Base-by-base conservation (phyloP, 73 alveolate genomes). In the Blepharisma stoltei region DNA sequence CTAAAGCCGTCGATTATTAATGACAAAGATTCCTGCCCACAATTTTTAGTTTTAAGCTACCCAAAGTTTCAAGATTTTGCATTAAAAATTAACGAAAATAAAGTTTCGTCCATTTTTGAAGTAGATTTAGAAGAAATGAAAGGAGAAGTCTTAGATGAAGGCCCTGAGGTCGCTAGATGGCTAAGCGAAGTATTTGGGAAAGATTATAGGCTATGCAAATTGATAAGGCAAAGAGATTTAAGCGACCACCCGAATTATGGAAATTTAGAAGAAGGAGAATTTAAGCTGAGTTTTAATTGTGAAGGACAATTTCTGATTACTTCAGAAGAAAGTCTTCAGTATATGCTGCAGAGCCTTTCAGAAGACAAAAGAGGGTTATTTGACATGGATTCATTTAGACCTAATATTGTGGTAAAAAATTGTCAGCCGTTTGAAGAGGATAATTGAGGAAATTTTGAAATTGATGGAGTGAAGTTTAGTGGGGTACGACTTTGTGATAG, bases 241-340 rank as follows among this genome's bases (percentile, higher is more conserved):
- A 14, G 27, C 23, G 5, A 5, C 2, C 46, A 14, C 14, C 18
- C 45, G 2, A 9, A 25, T 9, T 18, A 20, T 60, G 23, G 11
- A 25, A 11, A 14, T 14, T 38, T 9, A 18, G 23, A 18, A 2
- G 18, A 20, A 14, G 23, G 23, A 18, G 46, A 60, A 20, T 25
- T 9, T 8, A 11, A 9, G 14, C 46, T 60, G 37, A 14, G 46
- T 8, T 60, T 60, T 60, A 38, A n/a, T 20, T 14, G 73, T 60
- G 73, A 60, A 60, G 73, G 73, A 25, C 73, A 60, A 60, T 9
- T 60, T 60, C 4, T 60, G 38, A 18, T 60, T 5, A 5, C 73
- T 60, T 14, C 73, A 9, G 38, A 14, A 3, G 73, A 60, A 60
- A 60, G 73, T 25, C 23, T 60, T 18, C 46, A 60, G 2, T n/a